A percentile compares a stretch with the other conserved stretches of the same genome.
phyloP scores from a whole-genome alignment of 176 grass and related monocot species.

The Oryza australiensis region DNA sequence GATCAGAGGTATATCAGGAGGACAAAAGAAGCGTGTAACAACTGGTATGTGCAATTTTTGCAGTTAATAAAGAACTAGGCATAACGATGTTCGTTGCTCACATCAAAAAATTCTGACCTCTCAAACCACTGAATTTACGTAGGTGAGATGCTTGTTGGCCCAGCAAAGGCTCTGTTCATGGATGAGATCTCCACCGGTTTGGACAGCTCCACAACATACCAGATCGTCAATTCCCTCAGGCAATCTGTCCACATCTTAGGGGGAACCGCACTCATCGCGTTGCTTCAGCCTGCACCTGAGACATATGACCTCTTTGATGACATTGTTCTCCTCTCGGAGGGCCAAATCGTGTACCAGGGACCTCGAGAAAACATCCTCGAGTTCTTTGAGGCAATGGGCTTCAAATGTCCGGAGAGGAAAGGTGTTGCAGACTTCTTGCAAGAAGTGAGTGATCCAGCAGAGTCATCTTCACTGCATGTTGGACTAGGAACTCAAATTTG shows the following conservation, averaged over 20 bases:
- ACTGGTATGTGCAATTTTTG: slow-evolving; percentile 56
- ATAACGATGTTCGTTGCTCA: slow-evolving; percentile 14
- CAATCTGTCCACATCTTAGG: slow-evolving; percentile 88
- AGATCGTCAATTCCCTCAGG: slow-evolving; percentile 85
- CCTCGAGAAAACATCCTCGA: slow-evolving; percentile 75
- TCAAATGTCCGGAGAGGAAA: slow-evolving; percentile 94
- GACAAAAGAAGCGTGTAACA: slow-evolving; percentile 96
- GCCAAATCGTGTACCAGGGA: slow-evolving; percentile 90
- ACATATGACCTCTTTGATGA: slow-evolving; percentile 91
- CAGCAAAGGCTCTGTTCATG: slow-evolving; percentile 94
- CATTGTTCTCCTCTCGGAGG: slow-evolving; percentile 82
- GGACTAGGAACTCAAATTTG: slow-evolving; percentile 24
- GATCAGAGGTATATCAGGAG: slow-evolving; percentile 94
- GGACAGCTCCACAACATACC: slow-evolving; percentile 92
- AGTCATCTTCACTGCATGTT: neutral
- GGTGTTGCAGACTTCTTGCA: slow-evolving; percentile 93
- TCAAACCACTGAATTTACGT: slow-evolving; percentile 29
- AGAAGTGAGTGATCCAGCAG: slow-evolving; percentile 58
- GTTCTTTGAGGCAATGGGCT: slow-evolving; percentile 88
- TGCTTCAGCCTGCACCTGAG: slow-evolving; percentile 94
- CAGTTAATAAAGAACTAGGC: neutral
- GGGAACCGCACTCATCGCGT: slow-evolving; percentile 77
- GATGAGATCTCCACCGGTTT: slow-evolving; percentile 94
- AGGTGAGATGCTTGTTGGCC: slow-evolving; percentile 99
- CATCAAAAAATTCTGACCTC: slow-evolving; percentile 13